A percentile compares a stretch with the other conserved stretches of the same genome.
Conservation (phyloP, 2,329 filamentous ascomycete species). For the Trichothecium sympodiale region DNA sequence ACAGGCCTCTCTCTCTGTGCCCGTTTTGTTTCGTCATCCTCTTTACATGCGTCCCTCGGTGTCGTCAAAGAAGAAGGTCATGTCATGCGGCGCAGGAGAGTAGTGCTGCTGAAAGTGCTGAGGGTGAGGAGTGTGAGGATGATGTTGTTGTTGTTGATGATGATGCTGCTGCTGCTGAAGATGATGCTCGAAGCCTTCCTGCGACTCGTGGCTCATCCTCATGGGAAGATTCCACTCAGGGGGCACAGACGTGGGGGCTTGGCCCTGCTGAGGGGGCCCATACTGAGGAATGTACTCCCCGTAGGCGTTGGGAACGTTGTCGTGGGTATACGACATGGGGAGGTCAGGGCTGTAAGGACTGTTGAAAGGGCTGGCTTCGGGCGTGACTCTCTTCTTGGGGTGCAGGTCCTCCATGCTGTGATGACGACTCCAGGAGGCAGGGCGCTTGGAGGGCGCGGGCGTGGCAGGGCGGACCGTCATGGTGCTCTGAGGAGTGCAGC, state of each 20-base stretch:
- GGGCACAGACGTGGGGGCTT: conserved; percentile 6
- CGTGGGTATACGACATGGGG: conserved; percentile 9
- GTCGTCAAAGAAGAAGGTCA: conserved; percentile 9
- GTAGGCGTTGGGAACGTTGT: conserved; percentile 11
- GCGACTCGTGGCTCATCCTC: conserved; percentile 4
- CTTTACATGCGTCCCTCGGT: conserved; percentile 6
- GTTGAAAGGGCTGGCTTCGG: conserved; percentile 13
- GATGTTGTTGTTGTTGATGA: conserved; percentile 4
- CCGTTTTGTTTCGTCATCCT: too few species aligned
- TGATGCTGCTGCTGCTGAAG: conserved; percentile 3
- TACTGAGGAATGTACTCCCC: conserved; percentile 6
- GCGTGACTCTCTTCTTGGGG: conserved; percentile 23
- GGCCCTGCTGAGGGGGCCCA: conserved; percentile 1
- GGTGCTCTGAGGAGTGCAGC: conserved; percentile 2
- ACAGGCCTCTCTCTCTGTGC: too few species aligned
- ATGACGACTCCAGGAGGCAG: conserved; percentile 26
- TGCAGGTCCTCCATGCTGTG: conserved; percentile 25
- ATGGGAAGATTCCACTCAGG: conserved; percentile 6
- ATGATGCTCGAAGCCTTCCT: conserved; percentile 4
- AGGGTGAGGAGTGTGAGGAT: not conserved
- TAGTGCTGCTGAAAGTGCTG: too few species aligned
- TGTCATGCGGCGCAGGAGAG: not conserved
- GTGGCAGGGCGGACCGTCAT: conserved; percentile 22
- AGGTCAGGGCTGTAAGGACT: conserved; percentile 13
- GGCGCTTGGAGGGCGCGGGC: conserved; percentile 25